These are phyloP conservation scores for Amorphotheca resinae DNA, from an alignment of 495 filamentous ascomycete genomes.

Conservation along the genomic window DNA sequence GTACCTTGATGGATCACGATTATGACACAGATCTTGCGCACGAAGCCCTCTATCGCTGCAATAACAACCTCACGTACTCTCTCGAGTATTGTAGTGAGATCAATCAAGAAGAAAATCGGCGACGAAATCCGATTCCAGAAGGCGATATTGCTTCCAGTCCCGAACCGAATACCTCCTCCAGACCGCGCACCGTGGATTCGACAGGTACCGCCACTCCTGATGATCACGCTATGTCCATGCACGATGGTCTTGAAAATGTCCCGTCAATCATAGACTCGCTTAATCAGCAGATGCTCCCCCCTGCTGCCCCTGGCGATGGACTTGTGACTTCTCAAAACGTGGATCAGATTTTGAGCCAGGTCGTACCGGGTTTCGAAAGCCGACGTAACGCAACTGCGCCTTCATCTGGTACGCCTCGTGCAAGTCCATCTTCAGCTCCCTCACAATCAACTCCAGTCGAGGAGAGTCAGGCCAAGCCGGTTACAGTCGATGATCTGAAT, in stretches of 20 bases:
- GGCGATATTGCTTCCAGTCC: slow-evolving; percentile 16
- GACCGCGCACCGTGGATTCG: slow-evolving; percentile 13
- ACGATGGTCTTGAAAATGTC: slow-evolving; percentile 9
- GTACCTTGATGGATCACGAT: slow-evolving; percentile 32
- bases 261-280: slow-evolving; percentile 4
- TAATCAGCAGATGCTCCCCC: slow-evolving; percentile 1
- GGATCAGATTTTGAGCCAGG: slow-evolving; percentile 7
- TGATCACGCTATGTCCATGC: slow-evolving; percentile 11
- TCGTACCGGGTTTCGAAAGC: no score
- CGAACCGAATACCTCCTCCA: slow-evolving; percentile 6
- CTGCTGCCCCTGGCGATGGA: not conserved
- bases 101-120: slow-evolving; percentile 27
- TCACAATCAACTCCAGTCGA: not conserved
- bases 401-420: not conserved
- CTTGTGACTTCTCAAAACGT: not conserved
- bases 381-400: not conserved
- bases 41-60: slow-evolving; percentile 78
- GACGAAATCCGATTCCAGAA: slow-evolving; percentile 54
- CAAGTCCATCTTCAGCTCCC: slow-evolving; percentile 5
- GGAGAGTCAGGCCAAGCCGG: slow-evolving; percentile 7
- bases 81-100: slow-evolving; percentile 60
- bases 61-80: slow-evolving; percentile 46
- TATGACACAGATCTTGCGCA: slow-evolving; percentile 46
- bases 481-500: slow-evolving; percentile 74
- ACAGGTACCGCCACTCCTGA: slow-evolving; percentile 17